Evolutionary conservation across 495 filamentous ascomycete species (phyloP).

Genomic region (Talaromyces proteolyticus): DNA sequence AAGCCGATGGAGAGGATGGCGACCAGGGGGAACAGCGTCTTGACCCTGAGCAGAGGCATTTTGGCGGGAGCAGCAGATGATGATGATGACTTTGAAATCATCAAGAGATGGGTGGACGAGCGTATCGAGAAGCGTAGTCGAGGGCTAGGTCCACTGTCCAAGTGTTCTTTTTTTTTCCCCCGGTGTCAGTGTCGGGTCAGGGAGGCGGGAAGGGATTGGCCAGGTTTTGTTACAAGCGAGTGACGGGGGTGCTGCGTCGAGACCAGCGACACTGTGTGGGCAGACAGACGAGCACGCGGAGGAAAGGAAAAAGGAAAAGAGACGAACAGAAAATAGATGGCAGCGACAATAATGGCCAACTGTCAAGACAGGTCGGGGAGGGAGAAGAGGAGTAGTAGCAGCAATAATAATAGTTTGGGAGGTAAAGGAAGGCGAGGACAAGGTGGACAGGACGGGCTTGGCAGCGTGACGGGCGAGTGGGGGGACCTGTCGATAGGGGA

Average conservation of each 20-base stretch:
- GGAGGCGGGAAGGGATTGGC: background rate
- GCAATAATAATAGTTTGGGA: no score
- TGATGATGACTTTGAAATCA: conserved; percentile 11
- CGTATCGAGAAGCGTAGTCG: no score
- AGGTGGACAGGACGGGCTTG: no score
- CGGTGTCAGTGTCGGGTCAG: background rate
- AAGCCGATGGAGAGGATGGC: conserved; percentile 38
- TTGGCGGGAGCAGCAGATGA: conserved; percentile 22
- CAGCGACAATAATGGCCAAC: no score
- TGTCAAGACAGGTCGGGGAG: no score
- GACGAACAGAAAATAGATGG: background rate
- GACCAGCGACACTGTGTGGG: conserved; percentile 23
- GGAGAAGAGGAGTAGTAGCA: no score
- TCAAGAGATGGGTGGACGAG: conserved; percentile 8
- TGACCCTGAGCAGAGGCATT: conserved; percentile 40
- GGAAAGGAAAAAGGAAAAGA: background rate
- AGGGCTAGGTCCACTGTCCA: no score
- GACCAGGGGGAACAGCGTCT: conserved; percentile 38
- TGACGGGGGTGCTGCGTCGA: conserved; percentile 31
- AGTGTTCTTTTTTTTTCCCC: background rate
- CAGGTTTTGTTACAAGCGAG: conserved; percentile 11
- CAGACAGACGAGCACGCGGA: background rate
- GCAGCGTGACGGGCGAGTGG: no score
- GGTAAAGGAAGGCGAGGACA: no score
- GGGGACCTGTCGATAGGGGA: no score